A percentile compares a stretch with the other conserved stretches of the same genome.
Conservation (phyloP, 768 basidiomycete species). For the Mrakia hoshinonis region DNA sequence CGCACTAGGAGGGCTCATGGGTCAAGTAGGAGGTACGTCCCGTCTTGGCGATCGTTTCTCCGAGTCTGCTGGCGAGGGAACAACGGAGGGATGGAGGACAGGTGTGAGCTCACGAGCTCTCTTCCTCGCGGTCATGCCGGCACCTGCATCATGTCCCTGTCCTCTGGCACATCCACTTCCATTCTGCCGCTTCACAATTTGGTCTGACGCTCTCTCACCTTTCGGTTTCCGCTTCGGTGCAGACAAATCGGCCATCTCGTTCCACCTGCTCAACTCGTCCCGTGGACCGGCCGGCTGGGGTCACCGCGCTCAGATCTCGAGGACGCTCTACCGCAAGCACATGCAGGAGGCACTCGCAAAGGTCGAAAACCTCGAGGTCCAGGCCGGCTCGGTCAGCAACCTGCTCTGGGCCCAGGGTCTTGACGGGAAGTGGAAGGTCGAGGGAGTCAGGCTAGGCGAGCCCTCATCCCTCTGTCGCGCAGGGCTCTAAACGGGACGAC, state of each 20-base stretch:
- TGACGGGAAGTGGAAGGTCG: constrained; percentile 38
- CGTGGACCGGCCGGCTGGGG: constrained; percentile 90
- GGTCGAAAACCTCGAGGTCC: constrained; percentile 62
- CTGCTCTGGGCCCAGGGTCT: constrained; percentile 38
- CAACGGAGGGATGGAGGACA: background rate
- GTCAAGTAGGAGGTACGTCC: constrained; percentile 59
- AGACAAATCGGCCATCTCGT: constrained; percentile 86
- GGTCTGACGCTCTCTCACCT: background rate
- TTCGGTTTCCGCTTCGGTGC: background rate
- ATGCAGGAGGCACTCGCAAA: constrained; percentile 63
- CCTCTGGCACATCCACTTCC: no score
- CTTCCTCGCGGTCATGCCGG: no score
- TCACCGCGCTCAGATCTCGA: constrained; percentile 78
- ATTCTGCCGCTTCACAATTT: no score
- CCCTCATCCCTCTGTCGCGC: background rate
- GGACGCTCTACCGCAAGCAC: constrained; percentile 68
- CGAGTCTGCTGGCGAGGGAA: background rate
- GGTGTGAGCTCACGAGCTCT: background rate
- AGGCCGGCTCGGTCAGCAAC: constrained; percentile 68
- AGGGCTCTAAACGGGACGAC: no score
- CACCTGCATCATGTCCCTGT: background rate
- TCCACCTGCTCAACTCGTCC: constrained; percentile 72
- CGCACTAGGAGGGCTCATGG: constrained; percentile 80
- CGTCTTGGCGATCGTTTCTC: background rate
- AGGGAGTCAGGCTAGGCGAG: constrained; percentile 61